phyloP scores from a whole-genome alignment of 176 grass and related monocot species.

The Aegilops longissima region DNA sequence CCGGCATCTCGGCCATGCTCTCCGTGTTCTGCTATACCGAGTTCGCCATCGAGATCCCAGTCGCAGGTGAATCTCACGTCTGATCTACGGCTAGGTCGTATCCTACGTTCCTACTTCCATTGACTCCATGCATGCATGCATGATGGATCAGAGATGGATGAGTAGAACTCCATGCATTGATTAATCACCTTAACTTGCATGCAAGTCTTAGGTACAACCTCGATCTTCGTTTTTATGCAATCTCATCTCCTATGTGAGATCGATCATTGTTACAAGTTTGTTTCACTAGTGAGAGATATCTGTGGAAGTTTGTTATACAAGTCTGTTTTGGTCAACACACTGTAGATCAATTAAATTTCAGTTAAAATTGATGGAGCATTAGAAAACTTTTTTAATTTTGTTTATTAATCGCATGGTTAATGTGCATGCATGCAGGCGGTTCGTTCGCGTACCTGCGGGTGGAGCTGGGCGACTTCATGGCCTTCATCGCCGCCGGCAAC shows the following conservation, averaged over 20 bases:
- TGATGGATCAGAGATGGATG: neutral
- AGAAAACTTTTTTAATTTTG: too few relatives aligned
- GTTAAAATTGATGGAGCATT: neutral
- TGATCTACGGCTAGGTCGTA: neutral
- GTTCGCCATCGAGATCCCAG: slow-evolving; percentile 94
- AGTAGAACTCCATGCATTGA: neutral
- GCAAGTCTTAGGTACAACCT: neutral
- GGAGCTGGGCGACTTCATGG: slow-evolving; percentile 74
- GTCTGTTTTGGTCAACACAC: neutral
- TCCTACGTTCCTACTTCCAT: too few relatives aligned
- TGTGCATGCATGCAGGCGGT: slow-evolving; percentile 35
- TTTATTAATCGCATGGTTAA: neutral
- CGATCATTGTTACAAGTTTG: too few relatives aligned
- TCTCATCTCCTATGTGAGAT: neutral
- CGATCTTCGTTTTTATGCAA: neutral
- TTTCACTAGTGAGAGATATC: too few relatives aligned
- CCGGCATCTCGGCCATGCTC: slow-evolving; percentile 92
- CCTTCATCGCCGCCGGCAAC: slow-evolving; percentile 76
- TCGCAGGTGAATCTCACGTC: slow-evolving; percentile 43
- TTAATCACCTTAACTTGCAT: neutral
- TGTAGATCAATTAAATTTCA: neutral
- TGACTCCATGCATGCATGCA: neutral
- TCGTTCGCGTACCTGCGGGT: slow-evolving; percentile 78
- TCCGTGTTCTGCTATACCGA: slow-evolving; percentile 97
- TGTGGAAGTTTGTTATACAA: neutral